A percentile compares a stretch with the other conserved stretches of the same genome.
phyloP scores from a whole-genome alignment of 2,329 filamentous ascomycete species.

The Alternaria brassicae region DNA sequence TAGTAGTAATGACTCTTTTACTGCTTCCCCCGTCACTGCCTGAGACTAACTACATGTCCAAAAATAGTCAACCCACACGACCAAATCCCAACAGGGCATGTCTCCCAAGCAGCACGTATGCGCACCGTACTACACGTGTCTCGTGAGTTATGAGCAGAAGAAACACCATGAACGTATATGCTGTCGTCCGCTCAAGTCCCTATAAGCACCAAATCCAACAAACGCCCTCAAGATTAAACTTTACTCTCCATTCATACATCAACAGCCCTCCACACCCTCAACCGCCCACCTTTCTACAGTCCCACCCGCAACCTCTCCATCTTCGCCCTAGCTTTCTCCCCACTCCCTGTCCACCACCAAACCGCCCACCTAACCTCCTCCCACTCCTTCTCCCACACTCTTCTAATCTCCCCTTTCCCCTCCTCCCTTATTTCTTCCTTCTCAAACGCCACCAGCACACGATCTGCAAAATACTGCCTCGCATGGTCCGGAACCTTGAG shows the following conservation, averaged over 20 bases:
- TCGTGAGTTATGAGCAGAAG: too few relatives aligned
- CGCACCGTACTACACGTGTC: too few relatives aligned
- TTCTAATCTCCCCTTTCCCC: slow-evolving; percentile 10
- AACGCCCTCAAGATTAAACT: too few relatives aligned
- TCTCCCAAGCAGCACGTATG: too few relatives aligned
- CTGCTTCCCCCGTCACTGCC: slow-evolving; percentile 8
- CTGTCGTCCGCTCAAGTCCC: too few relatives aligned
- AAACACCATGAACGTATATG: too few relatives aligned
- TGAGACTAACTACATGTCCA: slow-evolving; percentile 5
- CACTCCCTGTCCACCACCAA: slow-evolving; percentile 39
- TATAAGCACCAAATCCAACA: too few relatives aligned
- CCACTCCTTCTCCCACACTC: slow-evolving; percentile 21
- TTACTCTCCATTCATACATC: neutral
- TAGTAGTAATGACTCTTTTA: too few relatives aligned
- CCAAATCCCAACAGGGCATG: too few relatives aligned
- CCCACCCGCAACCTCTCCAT: slow-evolving; percentile 30
- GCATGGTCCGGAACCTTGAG: slow-evolving; percentile 14
- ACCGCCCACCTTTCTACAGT: neutral
- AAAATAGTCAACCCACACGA: neutral
- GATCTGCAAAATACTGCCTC: slow-evolving; percentile 10
- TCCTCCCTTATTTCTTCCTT: neutral
- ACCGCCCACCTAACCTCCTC: slow-evolving; percentile 23
- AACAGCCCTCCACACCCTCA: neutral
- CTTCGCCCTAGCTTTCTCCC: slow-evolving; percentile 32
- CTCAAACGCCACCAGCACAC: slow-evolving; percentile 17